A percentile compares a stretch with the other conserved stretches of the same genome.
phyloP scores from a whole-genome alignment of 768 basidiomycete genomes.

The Podaxis sp. region DNA sequence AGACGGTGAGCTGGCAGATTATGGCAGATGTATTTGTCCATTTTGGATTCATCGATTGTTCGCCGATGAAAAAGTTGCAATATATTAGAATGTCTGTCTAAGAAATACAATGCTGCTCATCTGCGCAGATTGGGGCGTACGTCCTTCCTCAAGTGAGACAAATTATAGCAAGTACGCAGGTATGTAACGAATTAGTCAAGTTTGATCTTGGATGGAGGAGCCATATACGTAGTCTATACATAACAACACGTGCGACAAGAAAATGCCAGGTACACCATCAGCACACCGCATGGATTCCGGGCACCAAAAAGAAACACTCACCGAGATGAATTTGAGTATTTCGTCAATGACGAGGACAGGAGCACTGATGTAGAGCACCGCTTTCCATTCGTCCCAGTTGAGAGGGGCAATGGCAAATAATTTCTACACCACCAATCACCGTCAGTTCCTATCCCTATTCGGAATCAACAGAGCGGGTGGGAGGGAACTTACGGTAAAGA shows the following conservation, averaged over 20 bases:
- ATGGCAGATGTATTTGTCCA: background rate
- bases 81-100: conserved; percentile 1
- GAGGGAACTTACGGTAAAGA: conserved; percentile 71
- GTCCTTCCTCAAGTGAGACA: background rate
- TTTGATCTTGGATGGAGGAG: conserved; percentile 56
- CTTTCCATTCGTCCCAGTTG: conserved; percentile 95
- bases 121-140: background rate
- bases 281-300: background rate
- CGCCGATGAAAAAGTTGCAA: background rate
- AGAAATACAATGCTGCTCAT: background rate
- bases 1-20: background rate
- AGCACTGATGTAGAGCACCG: conserved; percentile 82
- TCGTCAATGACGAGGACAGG: conserved; percentile 93
- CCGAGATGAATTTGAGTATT: conserved; percentile 79
- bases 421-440: conserved; percentile 41
- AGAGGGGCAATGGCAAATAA: conserved; percentile 92
- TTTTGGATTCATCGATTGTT: background rate
- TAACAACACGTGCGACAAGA: background rate
- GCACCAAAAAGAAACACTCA: conserved; percentile 33
- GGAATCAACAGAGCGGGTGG: conserved; percentile 28
- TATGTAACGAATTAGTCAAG: conserved; percentile 33
- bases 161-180: background rate
- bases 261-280: background rate
- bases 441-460: background rate
- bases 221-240: conserved; percentile 51